phyloP scores from a whole-genome alignment of 1,284 basidiomycete species.

The Ceratobasidium sp. region DNA sequence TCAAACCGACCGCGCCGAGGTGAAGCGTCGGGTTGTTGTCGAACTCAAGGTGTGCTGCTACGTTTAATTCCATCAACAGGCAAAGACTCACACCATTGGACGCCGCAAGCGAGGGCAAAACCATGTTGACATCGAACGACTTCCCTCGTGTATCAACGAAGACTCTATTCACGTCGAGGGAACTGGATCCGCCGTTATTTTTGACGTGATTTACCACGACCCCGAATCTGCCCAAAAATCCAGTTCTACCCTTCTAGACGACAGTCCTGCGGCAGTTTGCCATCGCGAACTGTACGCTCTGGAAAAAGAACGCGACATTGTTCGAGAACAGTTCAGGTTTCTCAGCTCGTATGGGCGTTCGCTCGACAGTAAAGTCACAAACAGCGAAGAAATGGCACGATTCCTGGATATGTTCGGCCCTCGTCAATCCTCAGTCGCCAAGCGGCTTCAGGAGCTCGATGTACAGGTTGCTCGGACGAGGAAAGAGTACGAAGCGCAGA shows the following conservation, averaged over 20 bases:
- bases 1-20: conserved; percentile 25
- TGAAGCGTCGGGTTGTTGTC: conserved; percentile 19
- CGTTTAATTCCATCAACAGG: background rate
- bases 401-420: conserved; percentile 50
- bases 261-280: conserved; percentile 9
- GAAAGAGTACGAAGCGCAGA: conserved; percentile 44
- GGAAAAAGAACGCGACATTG: conserved; percentile 42
- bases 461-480: conserved; percentile 46
- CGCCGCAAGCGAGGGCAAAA: conserved; percentile 48
- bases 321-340: conserved; percentile 43
- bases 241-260: background rate
- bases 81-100: conserved; percentile 48
- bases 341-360: conserved; percentile 49
- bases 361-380: conserved; percentile 47
- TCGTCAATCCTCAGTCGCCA: conserved; percentile 45
- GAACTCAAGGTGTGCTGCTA: conserved; percentile 26
- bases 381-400: conserved; percentile 43
- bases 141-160: no score
- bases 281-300: conserved; percentile 42
- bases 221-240: conserved; percentile 23
- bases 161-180: conserved; percentile 51
- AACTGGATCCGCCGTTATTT: conserved; percentile 51
- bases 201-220: conserved; percentile 52
- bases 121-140: background rate
- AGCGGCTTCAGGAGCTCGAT: conserved; percentile 33